Conservation (phyloP, 352 stramenopile genomes). For the Globisporangium takayamanum region DNA sequence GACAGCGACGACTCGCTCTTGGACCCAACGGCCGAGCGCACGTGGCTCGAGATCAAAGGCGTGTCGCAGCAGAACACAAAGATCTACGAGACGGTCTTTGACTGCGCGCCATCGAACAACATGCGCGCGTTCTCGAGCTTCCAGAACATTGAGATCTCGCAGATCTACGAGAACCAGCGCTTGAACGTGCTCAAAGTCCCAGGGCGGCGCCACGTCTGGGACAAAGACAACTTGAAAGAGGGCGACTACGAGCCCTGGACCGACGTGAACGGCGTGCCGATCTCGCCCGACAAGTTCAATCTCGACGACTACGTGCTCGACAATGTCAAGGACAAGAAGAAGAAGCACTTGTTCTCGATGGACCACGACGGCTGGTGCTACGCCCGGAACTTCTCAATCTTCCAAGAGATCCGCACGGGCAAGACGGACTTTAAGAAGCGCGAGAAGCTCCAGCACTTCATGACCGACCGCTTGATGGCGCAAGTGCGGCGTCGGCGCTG, state of each 20-base stretch:
- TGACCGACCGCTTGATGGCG: conserved; percentile 77
- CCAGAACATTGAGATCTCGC: conserved; percentile 70
- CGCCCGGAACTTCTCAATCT: conserved; percentile 82
- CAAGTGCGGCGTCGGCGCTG: conserved; percentile 76
- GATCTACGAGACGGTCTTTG: conserved; percentile 80
- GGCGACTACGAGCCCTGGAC: conserved; percentile 83
- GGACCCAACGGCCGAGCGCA: conserved; percentile 54
- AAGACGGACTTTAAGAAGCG: conserved; percentile 72
- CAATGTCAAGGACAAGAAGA: conserved; percentile 67
- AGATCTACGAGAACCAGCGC: conserved; percentile 86
- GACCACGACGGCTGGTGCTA: conserved; percentile 86
- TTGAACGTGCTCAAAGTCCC: conserved; percentile 73
- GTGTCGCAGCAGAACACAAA: conserved; percentile 61
- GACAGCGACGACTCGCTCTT: conserved; percentile 48
- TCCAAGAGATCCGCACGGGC: conserved; percentile 77
- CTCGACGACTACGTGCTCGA: conserved; percentile 77
- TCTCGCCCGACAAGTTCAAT: conserved; percentile 69
- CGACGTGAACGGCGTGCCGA: conserved; percentile 79
- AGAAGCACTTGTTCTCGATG: conserved; percentile 78
- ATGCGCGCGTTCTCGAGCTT: conserved; percentile 77
- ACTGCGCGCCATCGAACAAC: conserved; percentile 74
- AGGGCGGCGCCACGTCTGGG: conserved; percentile 61
- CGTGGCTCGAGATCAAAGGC: conserved; percentile 55
- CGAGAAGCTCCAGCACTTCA: conserved; percentile 82
- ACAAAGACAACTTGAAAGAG: conserved; percentile 69